These are phyloP conservation scores for Naganishia vaughanmartiniae DNA, from an alignment of 768 basidiomycete species.

Conservation along the genomic window DNA sequence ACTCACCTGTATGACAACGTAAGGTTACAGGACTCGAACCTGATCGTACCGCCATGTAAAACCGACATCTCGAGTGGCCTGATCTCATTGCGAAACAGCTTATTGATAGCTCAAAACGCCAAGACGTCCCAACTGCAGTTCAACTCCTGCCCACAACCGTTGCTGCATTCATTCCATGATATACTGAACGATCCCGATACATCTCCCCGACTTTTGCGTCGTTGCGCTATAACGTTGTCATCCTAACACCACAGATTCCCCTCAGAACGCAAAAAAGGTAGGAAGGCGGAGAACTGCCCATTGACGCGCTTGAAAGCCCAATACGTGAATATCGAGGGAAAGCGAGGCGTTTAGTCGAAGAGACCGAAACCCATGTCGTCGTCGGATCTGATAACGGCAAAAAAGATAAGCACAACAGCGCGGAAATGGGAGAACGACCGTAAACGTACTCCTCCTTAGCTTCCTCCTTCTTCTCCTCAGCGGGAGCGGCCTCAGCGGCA, in stretches of 20 bases:
- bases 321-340: slow-evolving; percentile 8
- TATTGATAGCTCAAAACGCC: too few relatives aligned
- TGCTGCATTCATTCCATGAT: slow-evolving; percentile 13
- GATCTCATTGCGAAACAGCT: too few relatives aligned
- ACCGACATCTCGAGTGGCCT: too few relatives aligned
- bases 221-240: slow-evolving; percentile 12
- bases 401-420: not conserved
- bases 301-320: slow-evolving; percentile 26
- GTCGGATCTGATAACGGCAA: slow-evolving; percentile 70
- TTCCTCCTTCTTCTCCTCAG: slow-evolving; percentile 72
- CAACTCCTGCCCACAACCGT: slow-evolving; percentile 34
- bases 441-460: slow-evolving; percentile 77
- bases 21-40: too few relatives aligned
- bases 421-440: slow-evolving; percentile 23
- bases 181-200: slow-evolving; percentile 13
- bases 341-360: slow-evolving; percentile 69
- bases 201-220: not conserved
- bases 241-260: slow-evolving; percentile 7
- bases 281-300: slow-evolving; percentile 11
- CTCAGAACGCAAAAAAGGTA: slow-evolving; percentile 19
- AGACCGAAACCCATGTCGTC: slow-evolving; percentile 98
- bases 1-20: too few relatives aligned
- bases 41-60: too few relatives aligned
- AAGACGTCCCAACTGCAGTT: too few relatives aligned
- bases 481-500: slow-evolving; percentile 60